These are phyloP conservation scores for Lodderomyces orthopsilosis DNA, from an alignment of 1,139 yeast species.

Conservation along the genomic window DNA sequence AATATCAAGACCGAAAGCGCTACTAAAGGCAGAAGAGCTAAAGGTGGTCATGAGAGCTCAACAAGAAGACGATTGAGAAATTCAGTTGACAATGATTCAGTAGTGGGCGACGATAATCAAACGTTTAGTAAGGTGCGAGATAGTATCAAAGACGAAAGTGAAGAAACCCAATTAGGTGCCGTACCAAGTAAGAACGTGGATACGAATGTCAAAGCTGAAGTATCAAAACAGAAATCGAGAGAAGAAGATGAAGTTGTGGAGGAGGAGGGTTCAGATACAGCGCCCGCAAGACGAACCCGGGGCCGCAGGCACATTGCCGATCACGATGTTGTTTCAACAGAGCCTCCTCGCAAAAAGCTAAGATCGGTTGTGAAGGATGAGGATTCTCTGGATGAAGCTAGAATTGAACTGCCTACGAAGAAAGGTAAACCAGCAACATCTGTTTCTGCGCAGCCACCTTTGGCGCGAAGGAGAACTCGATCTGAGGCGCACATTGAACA, in stretches of 20 bases:
- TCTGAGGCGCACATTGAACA: constrained; percentile 26
- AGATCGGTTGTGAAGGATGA: constrained; percentile 26
- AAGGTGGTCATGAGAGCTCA: not conserved
- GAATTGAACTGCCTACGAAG: constrained; percentile 14
- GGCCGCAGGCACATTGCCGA: constrained; percentile 8
- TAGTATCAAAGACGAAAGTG: not conserved
- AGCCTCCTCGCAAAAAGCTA: constrained; percentile 27
- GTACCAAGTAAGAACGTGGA: not conserved
- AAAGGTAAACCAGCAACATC: constrained; percentile 7
- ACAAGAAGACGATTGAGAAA: not conserved
- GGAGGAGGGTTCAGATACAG: constrained; percentile 10
- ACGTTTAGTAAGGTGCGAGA: not conserved
- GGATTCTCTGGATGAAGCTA: constrained; percentile 14
- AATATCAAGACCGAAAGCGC: not conserved
- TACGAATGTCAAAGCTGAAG: constrained; percentile 3
- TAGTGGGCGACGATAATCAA: not conserved
- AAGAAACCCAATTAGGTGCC: not conserved
- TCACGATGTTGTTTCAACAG: constrained; percentile 4
- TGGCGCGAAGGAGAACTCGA: constrained; percentile 23
- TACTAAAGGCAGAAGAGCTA: not conserved
- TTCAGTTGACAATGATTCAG: not conserved
- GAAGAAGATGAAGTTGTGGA: constrained; percentile 14
- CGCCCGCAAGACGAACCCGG: constrained; percentile 15
- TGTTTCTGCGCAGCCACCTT: constrained; percentile 16
- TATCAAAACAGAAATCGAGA: constrained; percentile 7